These are phyloP conservation scores for Davidsoniella virescens DNA, from an alignment of 2,329 filamentous ascomycete genomes.

Conservation along the genomic window DNA sequence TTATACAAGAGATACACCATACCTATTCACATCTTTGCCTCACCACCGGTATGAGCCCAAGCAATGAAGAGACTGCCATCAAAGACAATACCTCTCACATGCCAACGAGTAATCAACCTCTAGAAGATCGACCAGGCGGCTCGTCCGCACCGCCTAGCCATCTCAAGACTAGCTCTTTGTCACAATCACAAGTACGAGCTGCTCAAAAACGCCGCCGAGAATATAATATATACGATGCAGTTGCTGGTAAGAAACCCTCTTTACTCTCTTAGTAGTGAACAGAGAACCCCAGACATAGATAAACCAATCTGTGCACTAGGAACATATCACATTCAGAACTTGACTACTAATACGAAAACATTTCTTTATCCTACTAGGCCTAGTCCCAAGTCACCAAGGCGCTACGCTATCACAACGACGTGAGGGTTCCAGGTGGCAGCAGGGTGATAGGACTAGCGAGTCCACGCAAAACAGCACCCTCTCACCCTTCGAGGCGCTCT, in stretches of 20 bases:
- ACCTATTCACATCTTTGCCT: no score
- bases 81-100: no score
- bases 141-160: neutral
- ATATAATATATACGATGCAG: constrained; percentile 54
- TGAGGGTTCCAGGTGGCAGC: neutral
- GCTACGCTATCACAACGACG: neutral
- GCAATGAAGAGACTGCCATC: no score
- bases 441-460: neutral
- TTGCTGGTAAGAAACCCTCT: constrained; percentile 37
- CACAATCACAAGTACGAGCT: neutral
- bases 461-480: constrained; percentile 19
- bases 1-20: no score
- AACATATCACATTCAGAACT: no score
- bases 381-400: constrained; percentile 4
- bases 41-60: no score
- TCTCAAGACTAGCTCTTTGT: neutral
- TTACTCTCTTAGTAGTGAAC: neutral
- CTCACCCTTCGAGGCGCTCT: constrained; percentile 56
- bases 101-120: neutral
- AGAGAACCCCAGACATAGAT: no score
- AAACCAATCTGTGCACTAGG: no score
- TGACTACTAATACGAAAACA: no score
- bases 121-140: neutral
- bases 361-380: constrained; percentile 4
- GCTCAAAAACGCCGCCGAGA: constrained; percentile 17